phyloP scores from a whole-genome alignment of 2,329 filamentous ascomycete genomes.

The Tolypocladium tundrense region DNA sequence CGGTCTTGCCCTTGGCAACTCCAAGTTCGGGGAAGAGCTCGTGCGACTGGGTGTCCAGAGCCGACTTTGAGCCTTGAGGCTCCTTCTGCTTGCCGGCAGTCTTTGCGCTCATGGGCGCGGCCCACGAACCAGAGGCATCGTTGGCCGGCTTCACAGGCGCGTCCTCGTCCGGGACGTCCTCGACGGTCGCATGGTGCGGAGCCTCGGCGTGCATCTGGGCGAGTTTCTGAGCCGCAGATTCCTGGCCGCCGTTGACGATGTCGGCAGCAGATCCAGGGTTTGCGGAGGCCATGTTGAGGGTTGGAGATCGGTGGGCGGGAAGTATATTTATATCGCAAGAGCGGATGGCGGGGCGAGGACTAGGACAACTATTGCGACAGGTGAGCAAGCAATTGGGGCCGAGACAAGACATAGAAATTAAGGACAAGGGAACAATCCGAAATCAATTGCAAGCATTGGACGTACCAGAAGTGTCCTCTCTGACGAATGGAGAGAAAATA shows the following conservation, averaged over 20 bases:
- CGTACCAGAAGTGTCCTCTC: neutral
- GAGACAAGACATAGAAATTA: neutral
- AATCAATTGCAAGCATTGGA: neutral
- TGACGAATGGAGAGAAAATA: neutral
- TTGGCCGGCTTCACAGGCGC: constrained; percentile 45
- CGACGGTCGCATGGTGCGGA: constrained; percentile 56
- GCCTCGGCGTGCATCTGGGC: constrained; percentile 49
- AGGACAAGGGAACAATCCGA: too few relatives aligned
- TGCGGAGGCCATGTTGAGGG: constrained; percentile 30
- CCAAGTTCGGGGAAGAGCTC: constrained; percentile 93
- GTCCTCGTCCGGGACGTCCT: constrained; percentile 76
- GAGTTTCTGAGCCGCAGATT: constrained; percentile 51
- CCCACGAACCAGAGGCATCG: constrained; percentile 35
- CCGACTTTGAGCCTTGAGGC: constrained; percentile 28
- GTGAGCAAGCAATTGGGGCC: neutral
- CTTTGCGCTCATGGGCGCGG: constrained; percentile 46
- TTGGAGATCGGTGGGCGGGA: neutral
- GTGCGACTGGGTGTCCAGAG: constrained; percentile 74
- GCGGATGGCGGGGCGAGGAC: neutral
- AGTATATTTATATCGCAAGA: neutral
- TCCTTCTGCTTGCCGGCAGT: constrained; percentile 60
- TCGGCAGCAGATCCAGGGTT: constrained; percentile 19
- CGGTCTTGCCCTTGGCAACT: constrained; percentile 54
- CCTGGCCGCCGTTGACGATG: constrained; percentile 26
- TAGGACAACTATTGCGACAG: neutral